Evolutionary conservation across 345 rosid genomes (phyloP).

Genomic region (Eucalyptus rudis): DNA sequence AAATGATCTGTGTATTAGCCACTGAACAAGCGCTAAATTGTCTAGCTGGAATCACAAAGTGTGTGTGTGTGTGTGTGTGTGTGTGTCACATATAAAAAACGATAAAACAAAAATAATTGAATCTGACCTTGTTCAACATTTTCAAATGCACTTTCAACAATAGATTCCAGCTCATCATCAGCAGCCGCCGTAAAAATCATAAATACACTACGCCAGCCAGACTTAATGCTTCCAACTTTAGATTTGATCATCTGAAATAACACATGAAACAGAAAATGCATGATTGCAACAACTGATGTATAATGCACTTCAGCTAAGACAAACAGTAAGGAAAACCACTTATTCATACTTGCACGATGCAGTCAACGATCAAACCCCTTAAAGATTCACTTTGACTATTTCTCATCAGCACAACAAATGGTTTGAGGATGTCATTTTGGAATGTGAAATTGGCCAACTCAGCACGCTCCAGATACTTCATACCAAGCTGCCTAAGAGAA

Average conservation of each 20-base stretch:
- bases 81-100: not conserved
- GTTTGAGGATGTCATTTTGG: slow-evolving; percentile 93
- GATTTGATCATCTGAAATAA: slow-evolving; percentile 78
- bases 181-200: slow-evolving; percentile 93
- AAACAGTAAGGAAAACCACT: not conserved
- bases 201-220: slow-evolving; percentile 93
- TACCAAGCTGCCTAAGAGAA: slow-evolving; percentile 88
- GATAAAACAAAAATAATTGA: not conserved
- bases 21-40: not conserved
- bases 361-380: slow-evolving; percentile 83
- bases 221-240: slow-evolving; percentile 84
- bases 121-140: slow-evolving; percentile 80
- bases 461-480: slow-evolving; percentile 87
- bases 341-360: slow-evolving; percentile 72
- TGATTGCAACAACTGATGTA: not conserved
- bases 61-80: not conserved
- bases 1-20: not conserved
- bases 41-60: not conserved
- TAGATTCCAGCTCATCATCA: slow-evolving; percentile 72
- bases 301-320: not conserved
- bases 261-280: not conserved
- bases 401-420: slow-evolving; percentile 84
- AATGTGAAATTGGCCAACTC: slow-evolving; percentile 88
- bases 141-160: slow-evolving; percentile 88
- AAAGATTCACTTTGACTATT: slow-evolving; percentile 66